A percentile compares a stretch with the other conserved stretches of the same genome.
Evolutionary conservation across 352 stramenopile genomes (phyloP).

Genomic region (Globisporangium rhizosaccharum): DNA sequence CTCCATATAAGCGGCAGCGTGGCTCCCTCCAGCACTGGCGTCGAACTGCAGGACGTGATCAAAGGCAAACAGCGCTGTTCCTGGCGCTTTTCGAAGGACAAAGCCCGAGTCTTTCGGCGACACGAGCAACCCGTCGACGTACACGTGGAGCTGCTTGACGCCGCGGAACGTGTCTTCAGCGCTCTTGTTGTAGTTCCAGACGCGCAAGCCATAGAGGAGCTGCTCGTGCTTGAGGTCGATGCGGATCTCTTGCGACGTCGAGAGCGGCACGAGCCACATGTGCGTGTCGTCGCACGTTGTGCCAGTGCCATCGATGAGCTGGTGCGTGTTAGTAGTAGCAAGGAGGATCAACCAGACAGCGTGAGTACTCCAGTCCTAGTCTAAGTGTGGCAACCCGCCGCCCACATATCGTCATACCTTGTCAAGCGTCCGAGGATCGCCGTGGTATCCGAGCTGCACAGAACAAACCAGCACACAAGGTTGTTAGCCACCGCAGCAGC

Average conservation of each 20-base stretch:
- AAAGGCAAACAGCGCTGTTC: slow-evolving; percentile 65
- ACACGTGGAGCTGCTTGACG: slow-evolving; percentile 52
- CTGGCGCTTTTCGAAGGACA: slow-evolving; percentile 78
- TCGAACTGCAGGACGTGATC: slow-evolving; percentile 55
- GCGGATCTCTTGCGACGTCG: slow-evolving; percentile 30
- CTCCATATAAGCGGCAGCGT: slow-evolving; percentile 23
- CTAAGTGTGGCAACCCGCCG: too few species aligned
- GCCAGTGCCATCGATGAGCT: slow-evolving; percentile 80
- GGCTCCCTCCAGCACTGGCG: slow-evolving; percentile 3
- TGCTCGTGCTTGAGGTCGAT: slow-evolving; percentile 58
- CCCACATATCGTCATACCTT: slow-evolving; percentile 39
- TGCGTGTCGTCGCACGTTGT: slow-evolving; percentile 86
- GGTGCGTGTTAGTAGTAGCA: not conserved
- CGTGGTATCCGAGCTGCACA: slow-evolving; percentile 57
- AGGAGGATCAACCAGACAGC: not conserved
- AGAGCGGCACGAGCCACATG: slow-evolving; percentile 86
- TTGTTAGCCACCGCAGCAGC: not conserved
- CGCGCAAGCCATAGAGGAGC: slow-evolving; percentile 49
- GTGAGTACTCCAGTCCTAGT: not conserved
- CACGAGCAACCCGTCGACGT: slow-evolving; percentile 43
- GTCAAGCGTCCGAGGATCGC: slow-evolving; percentile 80
- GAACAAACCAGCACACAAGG: not conserved
- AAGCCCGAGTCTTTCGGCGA: slow-evolving; percentile 48
- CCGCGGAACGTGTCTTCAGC: slow-evolving; percentile 63
- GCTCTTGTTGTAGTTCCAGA: slow-evolving; percentile 86